Conservation (phyloP, 192 early-diverging fungal genomes). For the Gaertneriomyces semiglobifer region DNA sequence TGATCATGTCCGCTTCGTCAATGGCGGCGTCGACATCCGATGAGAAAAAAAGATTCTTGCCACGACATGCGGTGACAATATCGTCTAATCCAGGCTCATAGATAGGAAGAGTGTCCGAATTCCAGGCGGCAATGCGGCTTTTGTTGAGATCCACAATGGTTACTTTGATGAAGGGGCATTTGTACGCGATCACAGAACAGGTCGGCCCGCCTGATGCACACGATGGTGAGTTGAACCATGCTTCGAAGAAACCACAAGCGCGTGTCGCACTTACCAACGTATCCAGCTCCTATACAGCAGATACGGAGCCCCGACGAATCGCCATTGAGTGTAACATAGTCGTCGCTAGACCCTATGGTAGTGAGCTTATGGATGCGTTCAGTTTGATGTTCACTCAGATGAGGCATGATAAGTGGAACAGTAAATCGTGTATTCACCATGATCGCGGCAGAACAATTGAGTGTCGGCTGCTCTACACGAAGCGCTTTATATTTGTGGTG, state of each 20-base stretch:
- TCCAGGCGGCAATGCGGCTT: constrained; percentile 83
- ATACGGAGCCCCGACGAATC: constrained; percentile 49
- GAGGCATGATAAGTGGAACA: no score
- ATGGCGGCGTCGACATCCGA: constrained; percentile 79
- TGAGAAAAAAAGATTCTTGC: constrained; percentile 82
- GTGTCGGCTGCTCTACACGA: no score
- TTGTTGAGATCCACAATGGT: constrained; percentile 85
- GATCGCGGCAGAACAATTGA: no score
- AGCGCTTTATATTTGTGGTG: no score
- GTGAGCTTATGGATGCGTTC: no score
- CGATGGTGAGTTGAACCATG: background rate
- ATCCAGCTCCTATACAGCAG: constrained; percentile 94
- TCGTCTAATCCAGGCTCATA: constrained; percentile 91
- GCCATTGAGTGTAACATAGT: no score
- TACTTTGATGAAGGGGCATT: constrained; percentile 83
- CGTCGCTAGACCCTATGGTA: no score
- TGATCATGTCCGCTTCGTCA: constrained; percentile 76
- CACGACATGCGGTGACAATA: constrained; percentile 69
- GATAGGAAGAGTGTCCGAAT: constrained; percentile 81
- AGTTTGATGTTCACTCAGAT: no score
- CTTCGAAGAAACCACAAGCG: background rate
- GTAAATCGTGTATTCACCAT: no score
- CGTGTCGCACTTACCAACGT: constrained; percentile 70
- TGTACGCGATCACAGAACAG: constrained; percentile 85
- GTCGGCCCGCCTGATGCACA: constrained; percentile 73